Evolutionary conservation across 2,329 filamentous ascomycete species (phyloP), one percentile per base, ranked within the genome.

Genomic region (Colletotrichum tanaceti): DNA sequence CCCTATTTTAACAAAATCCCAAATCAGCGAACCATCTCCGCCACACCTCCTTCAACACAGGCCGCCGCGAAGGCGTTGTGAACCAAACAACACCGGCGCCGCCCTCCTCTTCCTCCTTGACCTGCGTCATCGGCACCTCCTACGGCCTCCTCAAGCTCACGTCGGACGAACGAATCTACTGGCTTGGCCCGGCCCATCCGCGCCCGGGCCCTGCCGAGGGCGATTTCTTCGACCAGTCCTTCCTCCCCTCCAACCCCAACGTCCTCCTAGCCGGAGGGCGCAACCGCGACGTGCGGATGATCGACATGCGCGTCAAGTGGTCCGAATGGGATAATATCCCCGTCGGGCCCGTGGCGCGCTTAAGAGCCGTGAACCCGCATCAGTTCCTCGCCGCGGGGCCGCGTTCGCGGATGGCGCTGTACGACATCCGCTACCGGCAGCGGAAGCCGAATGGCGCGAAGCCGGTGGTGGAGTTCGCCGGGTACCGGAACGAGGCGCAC

Each of bases 331-430:
- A 75, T 1, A 77, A 77, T 47, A 66, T 77, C 1, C 74, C 72
- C 16, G 79, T 83, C 63, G 82, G 80, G 58, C 73, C 82, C 22
- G 80, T 87, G 55, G 80, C 85, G 0, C 85, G 87, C 65, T 74
- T 90, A 39, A 81, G 80, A 41, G 81, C 83, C 60, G 72, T 89
- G 2, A 82, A 83, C 57, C 75, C 77, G 9, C 77, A 87, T 71
- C 83, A 85, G 52, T 77, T 89, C 22, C 77, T 90, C 2, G 84
- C 85, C 4, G 83, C 86, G 0, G 87, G 87, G 1, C 76, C 88
- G 2, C 73, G 77, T 39, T 81, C 80, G 73, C 79, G 73, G 61
- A 85, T 90, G 78, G 79, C 80, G 1, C 76, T 89, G 5, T 90
- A 89, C 72, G 89, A 91, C 70, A 70, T 86, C 39, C 86, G 89